A percentile compares a stretch with the other conserved stretches of the same genome.
phyloP scores from a whole-genome alignment of 345 rosid genomes.

The Erodium maritimum region DNA sequence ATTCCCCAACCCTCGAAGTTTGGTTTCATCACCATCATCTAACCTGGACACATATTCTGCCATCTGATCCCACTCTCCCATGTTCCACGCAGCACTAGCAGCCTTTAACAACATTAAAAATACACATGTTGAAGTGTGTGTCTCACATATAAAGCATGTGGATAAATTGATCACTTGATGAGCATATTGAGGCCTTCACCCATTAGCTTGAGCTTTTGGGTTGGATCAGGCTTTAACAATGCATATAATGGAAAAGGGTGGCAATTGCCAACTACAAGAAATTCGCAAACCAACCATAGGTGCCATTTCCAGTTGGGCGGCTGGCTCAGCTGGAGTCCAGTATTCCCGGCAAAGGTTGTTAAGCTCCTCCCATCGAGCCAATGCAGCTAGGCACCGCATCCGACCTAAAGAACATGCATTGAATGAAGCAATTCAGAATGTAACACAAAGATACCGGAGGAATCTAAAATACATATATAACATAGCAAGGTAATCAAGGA shows the following conservation, averaged over 20 bases:
- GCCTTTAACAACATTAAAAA: conserved; percentile 33
- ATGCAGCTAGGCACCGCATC: conserved; percentile 97
- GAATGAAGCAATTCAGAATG: conserved; percentile 8
- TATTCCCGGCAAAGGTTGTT: conserved; percentile 88
- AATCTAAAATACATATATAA: not conserved
- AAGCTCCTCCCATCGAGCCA: conserved; percentile 98
- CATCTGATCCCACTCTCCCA: conserved; percentile 99
- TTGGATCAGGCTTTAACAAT: too few species aligned
- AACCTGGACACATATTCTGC: conserved; percentile 87
- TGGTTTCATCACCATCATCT: conserved; percentile 94
- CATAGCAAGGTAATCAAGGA: not conserved
- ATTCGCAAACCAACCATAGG: conserved; percentile 63
- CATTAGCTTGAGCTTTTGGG: too few species aligned
- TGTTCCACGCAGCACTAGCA: conserved; percentile 96
- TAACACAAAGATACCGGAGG: not conserved
- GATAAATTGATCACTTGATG: too few species aligned
- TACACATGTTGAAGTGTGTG: too few species aligned
- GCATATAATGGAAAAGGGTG: not conserved
- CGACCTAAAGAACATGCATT: conserved; percentile 41
- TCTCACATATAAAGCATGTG: too few species aligned
- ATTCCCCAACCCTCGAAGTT: conserved; percentile 70
- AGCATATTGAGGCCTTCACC: too few species aligned
- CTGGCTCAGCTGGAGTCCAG: conserved; percentile 97
- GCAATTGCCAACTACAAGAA: not conserved
- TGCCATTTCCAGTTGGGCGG: conserved; percentile 97